A percentile compares a stretch with the other conserved stretches of the same genome.
These are phyloP conservation scores for Phytopythium montanum DNA, from an alignment of 352 stramenopile genomes.

Conservation along the genomic window DNA sequence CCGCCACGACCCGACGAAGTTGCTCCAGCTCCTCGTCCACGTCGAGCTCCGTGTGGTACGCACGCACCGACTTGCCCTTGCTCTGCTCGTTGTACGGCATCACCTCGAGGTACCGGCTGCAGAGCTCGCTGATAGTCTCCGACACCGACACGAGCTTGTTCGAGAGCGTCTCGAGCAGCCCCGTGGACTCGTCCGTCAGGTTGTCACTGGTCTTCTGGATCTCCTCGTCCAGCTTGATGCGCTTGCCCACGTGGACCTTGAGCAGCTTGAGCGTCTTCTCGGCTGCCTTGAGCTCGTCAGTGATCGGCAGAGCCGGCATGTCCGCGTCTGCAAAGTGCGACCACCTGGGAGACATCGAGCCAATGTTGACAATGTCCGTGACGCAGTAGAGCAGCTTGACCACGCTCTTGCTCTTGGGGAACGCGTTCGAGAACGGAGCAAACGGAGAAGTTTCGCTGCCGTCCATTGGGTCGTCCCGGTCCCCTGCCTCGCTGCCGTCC, in stretches of 20 bases:
- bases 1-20: slow-evolving; percentile 51
- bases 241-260: slow-evolving; percentile 39
- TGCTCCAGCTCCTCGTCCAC: slow-evolving; percentile 65
- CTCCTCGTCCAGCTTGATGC: slow-evolving; percentile 39
- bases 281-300: slow-evolving; percentile 41
- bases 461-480: neutral
- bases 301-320: slow-evolving; percentile 53
- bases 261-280: slow-evolving; percentile 46
- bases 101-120: slow-evolving; percentile 72
- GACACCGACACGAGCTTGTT: slow-evolving; percentile 40
- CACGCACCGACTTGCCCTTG: slow-evolving; percentile 38
- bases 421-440: neutral
- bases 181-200: slow-evolving; percentile 34
- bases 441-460: neutral
- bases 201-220: slow-evolving; percentile 38
- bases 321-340: slow-evolving; percentile 34
- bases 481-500: too few relatives aligned
- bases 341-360: slow-evolving; percentile 47
- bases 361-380: slow-evolving; percentile 60
- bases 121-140: slow-evolving; percentile 61
- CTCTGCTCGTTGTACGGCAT: slow-evolving; percentile 48
- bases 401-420: neutral
- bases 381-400: slow-evolving; percentile 42
- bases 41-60: slow-evolving; percentile 41
- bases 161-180: slow-evolving; percentile 35